A percentile compares a stretch with the other conserved stretches of the same genome.
Conservation (phyloP, 2,329 filamentous ascomycete genomes). For the Ophiostoma sp. region DNA sequence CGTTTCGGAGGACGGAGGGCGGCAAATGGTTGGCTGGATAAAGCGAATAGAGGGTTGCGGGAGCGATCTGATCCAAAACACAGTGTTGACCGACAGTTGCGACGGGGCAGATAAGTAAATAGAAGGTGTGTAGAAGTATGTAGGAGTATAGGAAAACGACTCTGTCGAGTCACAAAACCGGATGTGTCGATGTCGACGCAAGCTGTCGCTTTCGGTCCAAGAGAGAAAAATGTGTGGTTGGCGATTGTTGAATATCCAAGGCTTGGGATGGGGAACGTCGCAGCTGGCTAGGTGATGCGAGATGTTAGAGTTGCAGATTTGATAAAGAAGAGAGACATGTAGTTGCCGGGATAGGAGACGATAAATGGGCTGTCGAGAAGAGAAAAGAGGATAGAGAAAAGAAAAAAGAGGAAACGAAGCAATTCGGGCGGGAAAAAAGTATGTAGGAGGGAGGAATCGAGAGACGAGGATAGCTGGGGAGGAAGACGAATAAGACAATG, state of each 20-base stretch:
- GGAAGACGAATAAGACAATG: constrained; percentile 1
- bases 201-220: not conserved
- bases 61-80: constrained; percentile 5
- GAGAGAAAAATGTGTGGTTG: not conserved
- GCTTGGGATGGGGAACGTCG: not conserved
- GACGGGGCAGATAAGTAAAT: not conserved
- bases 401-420: not conserved
- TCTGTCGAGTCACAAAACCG: constrained; percentile 11
- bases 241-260: constrained; percentile 8
- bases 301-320: not conserved
- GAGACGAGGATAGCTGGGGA: not conserved
- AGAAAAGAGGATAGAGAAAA: not conserved
- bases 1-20: constrained; percentile 9
- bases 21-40: constrained; percentile 3
- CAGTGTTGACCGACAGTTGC: not conserved
- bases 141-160: not conserved
- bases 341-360: not conserved
- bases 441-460: constrained; percentile 9
- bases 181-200: constrained; percentile 4
- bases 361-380: not conserved
- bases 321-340: constrained; percentile 13
- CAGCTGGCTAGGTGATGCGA: constrained; percentile 5
- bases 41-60: not conserved
- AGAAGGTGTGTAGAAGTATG: not conserved
- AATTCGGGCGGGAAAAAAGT: constrained; percentile 4